Conservation (phyloP, 345 rosid genomes). For the Acer negundo region DNA sequence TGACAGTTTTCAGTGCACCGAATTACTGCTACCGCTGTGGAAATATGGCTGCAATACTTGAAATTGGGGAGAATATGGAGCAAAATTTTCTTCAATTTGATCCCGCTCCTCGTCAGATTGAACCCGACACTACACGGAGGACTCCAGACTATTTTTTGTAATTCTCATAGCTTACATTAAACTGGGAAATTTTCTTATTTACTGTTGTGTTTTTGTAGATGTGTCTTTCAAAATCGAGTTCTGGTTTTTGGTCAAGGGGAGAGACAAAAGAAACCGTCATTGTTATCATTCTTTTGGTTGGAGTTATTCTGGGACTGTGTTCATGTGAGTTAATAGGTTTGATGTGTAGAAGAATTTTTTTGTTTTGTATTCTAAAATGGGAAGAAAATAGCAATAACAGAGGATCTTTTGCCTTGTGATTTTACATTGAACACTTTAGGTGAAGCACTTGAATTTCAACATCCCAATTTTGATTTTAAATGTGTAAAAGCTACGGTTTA, state of each 20-base stretch:
- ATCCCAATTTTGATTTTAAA: too few relatives aligned
- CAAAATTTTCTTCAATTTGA: conserved; percentile 85
- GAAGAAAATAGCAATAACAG: conserved; percentile 38
- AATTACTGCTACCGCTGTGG: conserved; percentile 84
- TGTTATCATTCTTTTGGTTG: conserved; percentile 37
- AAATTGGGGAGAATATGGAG: conserved; percentile 82
- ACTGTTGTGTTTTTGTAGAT: conserved; percentile 47
- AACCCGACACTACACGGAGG: conserved; percentile 77
- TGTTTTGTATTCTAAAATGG: conserved; percentile 30
- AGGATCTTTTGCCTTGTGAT: conserved; percentile 13
- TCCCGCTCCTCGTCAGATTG: conserved; percentile 88
- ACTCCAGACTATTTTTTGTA: conserved; percentile 88
- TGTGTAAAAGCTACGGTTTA: too few relatives aligned
- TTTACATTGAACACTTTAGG: too few relatives aligned
- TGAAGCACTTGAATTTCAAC: too few relatives aligned
- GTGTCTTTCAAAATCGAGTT: conserved; percentile 31
- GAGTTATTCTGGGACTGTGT: conserved; percentile 22
- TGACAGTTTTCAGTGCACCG: conserved; percentile 84
- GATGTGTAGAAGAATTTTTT: conserved; percentile 20
- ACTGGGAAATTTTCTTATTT: conserved; percentile 22
- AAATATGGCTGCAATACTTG: conserved; percentile 88
- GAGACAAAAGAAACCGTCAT: conserved; percentile 27
- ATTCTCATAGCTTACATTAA: conserved; percentile 25
- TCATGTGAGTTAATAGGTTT: conserved; percentile 36
- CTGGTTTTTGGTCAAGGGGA: conserved; percentile 29